Conservation (phyloP, 805 yeast species). For the Komagataella mondaviorum region DNA sequence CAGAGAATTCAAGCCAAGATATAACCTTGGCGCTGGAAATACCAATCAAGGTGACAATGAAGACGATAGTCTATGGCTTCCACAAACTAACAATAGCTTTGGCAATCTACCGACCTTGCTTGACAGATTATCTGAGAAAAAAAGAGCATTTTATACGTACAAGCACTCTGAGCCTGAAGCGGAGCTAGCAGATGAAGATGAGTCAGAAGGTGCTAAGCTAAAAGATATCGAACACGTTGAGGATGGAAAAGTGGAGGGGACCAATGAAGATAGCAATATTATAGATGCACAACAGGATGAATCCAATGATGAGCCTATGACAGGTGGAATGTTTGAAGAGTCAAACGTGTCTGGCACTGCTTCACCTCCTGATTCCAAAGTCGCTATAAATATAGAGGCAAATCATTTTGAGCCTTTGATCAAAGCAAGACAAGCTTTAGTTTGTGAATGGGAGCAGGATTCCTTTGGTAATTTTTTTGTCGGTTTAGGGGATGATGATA, state of each 20-base stretch:
- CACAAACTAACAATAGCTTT: constrained; percentile 25
- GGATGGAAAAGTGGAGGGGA: background rate
- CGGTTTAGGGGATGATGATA: constrained; percentile 24
- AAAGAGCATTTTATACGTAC: constrained; percentile 18
- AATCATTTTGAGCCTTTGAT: constrained; percentile 12
- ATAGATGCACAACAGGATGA: background rate
- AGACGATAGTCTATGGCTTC: constrained; percentile 27
- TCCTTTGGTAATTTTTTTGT: constrained; percentile 39
- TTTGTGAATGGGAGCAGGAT: constrained; percentile 56
- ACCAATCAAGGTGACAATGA: constrained; percentile 3
- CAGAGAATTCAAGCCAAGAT: constrained; percentile 10
- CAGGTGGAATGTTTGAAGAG: background rate
- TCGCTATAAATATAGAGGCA: constrained; percentile 3
- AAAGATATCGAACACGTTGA: too few species aligned
- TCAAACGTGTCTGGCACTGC: background rate
- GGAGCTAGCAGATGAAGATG: background rate
- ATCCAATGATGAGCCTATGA: background rate
- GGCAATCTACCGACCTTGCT: constrained; percentile 23
- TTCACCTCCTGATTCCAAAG: background rate
- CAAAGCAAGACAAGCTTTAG: constrained; percentile 23
- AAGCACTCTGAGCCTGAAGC: constrained; percentile 1
- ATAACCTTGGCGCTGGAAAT: constrained; percentile 3
- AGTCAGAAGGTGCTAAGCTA: background rate
- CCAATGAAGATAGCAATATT: background rate
- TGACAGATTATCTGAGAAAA: constrained; percentile 15